Evolutionary conservation across 768 basidiomycete species (phyloP).

Genomic region (Rhodotorula diobovata): DNA sequence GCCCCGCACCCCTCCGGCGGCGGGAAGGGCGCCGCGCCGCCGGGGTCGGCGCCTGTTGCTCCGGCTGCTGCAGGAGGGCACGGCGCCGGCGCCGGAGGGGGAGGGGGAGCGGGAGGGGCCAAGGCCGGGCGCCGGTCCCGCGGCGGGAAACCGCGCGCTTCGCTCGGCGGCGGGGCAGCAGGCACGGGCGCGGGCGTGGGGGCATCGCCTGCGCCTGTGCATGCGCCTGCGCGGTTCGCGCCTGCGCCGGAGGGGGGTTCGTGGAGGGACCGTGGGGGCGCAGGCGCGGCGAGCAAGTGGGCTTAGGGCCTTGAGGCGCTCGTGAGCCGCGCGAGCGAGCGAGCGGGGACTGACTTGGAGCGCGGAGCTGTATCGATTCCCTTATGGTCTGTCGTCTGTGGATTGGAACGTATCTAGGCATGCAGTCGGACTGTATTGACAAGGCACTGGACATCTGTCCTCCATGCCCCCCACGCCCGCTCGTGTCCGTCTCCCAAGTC

Average conservation of each 20-base stretch:
- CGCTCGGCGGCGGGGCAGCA: not conserved
- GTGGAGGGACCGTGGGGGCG: not conserved
- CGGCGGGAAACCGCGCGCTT: not conserved
- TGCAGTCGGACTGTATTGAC: no score
- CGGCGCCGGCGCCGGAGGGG: not conserved
- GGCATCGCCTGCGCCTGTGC: not conserved
- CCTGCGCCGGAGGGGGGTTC: not conserved
- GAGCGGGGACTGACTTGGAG: no score
- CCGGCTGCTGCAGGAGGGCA: not conserved
- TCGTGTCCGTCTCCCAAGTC: no score
- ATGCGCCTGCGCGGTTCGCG: not conserved
- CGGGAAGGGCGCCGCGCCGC: not conserved
- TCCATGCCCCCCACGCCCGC: no score
- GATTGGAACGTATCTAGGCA: no score
- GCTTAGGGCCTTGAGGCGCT: no score
- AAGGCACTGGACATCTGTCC: no score
- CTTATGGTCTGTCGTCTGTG: no score
- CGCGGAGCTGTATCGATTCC: no score
- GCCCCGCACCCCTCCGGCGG: not conserved
- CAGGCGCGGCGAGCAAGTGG: constrained; percentile 6
- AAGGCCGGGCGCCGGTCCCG: no score
- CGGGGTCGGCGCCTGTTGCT: not conserved
- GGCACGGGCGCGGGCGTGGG: not conserved
- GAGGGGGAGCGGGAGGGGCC: no score
- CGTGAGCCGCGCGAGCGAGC: no score